phyloP scores from a whole-genome alignment of 1,284 basidiomycete genomes.

The Puccinia coronata region DNA sequence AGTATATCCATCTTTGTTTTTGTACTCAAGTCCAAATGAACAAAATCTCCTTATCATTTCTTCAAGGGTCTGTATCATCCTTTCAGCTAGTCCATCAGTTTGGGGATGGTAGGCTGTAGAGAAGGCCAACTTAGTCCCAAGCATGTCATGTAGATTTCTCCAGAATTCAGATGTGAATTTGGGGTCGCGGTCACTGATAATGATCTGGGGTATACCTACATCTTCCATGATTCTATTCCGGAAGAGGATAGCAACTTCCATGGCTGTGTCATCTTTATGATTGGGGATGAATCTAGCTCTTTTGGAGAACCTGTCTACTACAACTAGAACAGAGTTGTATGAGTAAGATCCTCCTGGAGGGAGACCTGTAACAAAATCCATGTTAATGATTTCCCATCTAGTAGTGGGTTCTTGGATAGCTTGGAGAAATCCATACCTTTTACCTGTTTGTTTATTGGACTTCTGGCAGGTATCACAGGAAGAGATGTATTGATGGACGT shows the following conservation, averaged over 20 bases:
- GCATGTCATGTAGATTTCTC: no score
- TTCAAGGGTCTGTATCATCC: conserved; percentile 6
- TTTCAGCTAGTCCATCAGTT: no score
- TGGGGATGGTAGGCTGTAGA: not conserved
- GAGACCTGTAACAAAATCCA: no score
- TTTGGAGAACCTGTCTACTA: no score
- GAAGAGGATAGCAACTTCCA: conserved; percentile 14
- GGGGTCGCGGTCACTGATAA: conserved; percentile 52
- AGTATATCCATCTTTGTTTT: not conserved
- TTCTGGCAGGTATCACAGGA: conserved; percentile 10
- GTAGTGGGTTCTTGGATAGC: no score
- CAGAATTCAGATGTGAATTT: no score
- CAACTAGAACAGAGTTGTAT: no score
- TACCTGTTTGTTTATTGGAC: no score
- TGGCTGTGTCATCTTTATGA: conserved; percentile 24
- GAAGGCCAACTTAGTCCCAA: not conserved
- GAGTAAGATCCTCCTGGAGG: no score
- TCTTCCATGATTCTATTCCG: conserved; percentile 5
- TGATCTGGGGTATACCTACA: conserved; percentile 59
- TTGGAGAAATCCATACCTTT: no score
- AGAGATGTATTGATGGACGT: not conserved
- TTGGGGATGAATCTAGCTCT: conserved; percentile 11
- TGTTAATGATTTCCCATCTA: no score
- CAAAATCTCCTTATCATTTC: conserved; percentile 54
- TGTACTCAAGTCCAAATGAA: not conserved